Evolutionary conservation across 192 early-diverging fungal species (phyloP), one percentile per base, ranked within the genome.

Genomic region (Spizellomyces sp.): DNA sequence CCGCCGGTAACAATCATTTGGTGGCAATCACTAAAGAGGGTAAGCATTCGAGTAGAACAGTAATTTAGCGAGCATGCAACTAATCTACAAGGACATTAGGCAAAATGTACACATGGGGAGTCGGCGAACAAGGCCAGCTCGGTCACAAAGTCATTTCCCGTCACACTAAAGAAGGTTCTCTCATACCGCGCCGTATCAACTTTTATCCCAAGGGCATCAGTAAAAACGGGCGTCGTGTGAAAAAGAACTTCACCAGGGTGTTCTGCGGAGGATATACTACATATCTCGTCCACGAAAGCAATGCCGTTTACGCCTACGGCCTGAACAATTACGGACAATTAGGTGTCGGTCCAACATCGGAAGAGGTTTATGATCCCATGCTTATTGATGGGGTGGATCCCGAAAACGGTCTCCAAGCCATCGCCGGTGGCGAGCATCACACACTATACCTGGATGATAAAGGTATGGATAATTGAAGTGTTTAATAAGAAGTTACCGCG

Each of bases 321-420:
- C 81, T 95, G 58, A 98, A 98, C 77, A 95, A 95, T 66, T 92
- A 90, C 73, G 87, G 86, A 54, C 96, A 98, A 79, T 90, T 94
- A 65, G 94, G 94, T 4, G 71, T 90, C 44, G 79, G 81, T 1
- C 79, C 84, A 65, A 48, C 42, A 17, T 76, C 74, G 41, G 83
- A 82, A 41, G 10, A 48, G 7, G 44, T 67, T 9, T 5, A 9
- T 17, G 76, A 80, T 47, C 90, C 91, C 5, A 79, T 85, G 8
- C 67, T 59, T 2, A 81, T 96, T 12, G 74, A 85, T 6, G 81
- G 83, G 0, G 77, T 90, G 7, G 57, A 79, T 5, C 74, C 80
- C 41, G 78, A 71, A 43, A 62, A 44, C 14, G 63, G 61, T n/a
- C 77, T 94, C 54, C 73, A 76, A 8, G 71, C 80, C 61, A 88